phyloP scores from a whole-genome alignment of 2,329 filamentous ascomycete species.

The Aureobasidium sp. region DNA sequence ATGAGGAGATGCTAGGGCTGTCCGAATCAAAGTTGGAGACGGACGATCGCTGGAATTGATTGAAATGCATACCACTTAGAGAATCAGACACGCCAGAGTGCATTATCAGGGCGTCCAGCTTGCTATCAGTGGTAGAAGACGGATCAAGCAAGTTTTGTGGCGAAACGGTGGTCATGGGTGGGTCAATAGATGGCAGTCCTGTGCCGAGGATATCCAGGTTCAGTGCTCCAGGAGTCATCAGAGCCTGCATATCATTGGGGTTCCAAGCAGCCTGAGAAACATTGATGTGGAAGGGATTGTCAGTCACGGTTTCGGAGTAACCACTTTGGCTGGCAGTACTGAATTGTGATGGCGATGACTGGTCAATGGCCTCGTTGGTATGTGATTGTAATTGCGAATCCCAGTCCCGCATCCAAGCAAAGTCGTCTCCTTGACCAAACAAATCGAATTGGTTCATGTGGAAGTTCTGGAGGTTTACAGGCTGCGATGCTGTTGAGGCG shows the following conservation, averaged over 20 bases:
- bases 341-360: conserved; percentile 90
- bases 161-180: conserved; percentile 65
- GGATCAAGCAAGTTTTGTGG: conserved; percentile 68
- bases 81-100: conserved; percentile 56
- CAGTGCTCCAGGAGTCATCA: conserved; percentile 60
- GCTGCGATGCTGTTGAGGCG: conserved; percentile 50
- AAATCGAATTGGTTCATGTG: conserved; percentile 50
- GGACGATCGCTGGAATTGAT: conserved; percentile 46
- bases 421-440: conserved; percentile 56
- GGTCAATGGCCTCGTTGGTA: conserved; percentile 73
- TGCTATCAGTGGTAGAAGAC: conserved; percentile 57
- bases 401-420: conserved; percentile 80
- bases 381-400: conserved; percentile 62
- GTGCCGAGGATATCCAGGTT: conserved; percentile 66
- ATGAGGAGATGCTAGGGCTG: conserved; percentile 54
- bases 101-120: conserved; percentile 62
- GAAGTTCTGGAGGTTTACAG: conserved; percentile 19
- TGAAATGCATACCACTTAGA: conserved; percentile 47
- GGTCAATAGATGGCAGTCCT: conserved; percentile 68
- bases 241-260: conserved; percentile 61
- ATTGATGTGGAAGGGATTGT: conserved; percentile 46
- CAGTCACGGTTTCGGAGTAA: conserved; percentile 85
- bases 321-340: conserved; percentile 90
- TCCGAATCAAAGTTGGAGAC: conserved; percentile 64
- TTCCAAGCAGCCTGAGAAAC: conserved; percentile 46